phyloP scores from a whole-genome alignment of 148 eudicot genomes.

The Rhododendron mucronatum region DNA sequence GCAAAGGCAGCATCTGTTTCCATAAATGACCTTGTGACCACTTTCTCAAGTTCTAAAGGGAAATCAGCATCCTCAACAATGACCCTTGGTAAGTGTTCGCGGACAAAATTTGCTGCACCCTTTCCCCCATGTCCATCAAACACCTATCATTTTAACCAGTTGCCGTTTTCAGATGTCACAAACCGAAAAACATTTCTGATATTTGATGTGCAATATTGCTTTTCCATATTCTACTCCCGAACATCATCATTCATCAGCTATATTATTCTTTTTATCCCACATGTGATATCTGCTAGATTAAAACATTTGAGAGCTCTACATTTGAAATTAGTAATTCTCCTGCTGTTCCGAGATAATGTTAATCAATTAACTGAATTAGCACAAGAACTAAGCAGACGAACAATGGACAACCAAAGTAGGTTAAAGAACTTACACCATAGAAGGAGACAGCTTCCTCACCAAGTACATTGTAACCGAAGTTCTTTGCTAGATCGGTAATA shows the following conservation, averaged over 20 bases:
- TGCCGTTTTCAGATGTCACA: neutral
- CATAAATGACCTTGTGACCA: slow-evolving; percentile 75
- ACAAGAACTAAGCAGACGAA: neutral
- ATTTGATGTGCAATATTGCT: neutral
- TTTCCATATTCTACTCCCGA: neutral
- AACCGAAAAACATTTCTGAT: neutral
- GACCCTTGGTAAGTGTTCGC: slow-evolving; percentile 85
- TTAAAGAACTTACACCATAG: slow-evolving; percentile 75
- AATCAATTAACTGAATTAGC: slow-evolving; percentile 1
- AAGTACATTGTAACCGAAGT: slow-evolving; percentile 34
- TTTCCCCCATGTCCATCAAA: slow-evolving; percentile 98
- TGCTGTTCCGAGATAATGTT: neutral
- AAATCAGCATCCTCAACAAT: slow-evolving; percentile 92
- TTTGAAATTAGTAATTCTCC: neutral
- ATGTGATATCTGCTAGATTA: neutral
- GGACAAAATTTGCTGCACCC: slow-evolving; percentile 84
- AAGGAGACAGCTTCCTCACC: slow-evolving; percentile 72
- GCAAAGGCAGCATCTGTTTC: slow-evolving; percentile 88
- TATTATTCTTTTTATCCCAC: neutral
- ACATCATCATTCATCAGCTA: neutral
- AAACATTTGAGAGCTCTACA: neutral
- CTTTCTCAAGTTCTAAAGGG: slow-evolving; percentile 85
- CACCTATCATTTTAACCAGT: slow-evolving; percentile 41
- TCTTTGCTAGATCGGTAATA: slow-evolving; percentile 69
- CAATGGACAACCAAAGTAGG: slow-evolving; percentile 2